phyloP scores from a whole-genome alignment of 345 rosid genomes.

The Linum lewisii region DNA sequence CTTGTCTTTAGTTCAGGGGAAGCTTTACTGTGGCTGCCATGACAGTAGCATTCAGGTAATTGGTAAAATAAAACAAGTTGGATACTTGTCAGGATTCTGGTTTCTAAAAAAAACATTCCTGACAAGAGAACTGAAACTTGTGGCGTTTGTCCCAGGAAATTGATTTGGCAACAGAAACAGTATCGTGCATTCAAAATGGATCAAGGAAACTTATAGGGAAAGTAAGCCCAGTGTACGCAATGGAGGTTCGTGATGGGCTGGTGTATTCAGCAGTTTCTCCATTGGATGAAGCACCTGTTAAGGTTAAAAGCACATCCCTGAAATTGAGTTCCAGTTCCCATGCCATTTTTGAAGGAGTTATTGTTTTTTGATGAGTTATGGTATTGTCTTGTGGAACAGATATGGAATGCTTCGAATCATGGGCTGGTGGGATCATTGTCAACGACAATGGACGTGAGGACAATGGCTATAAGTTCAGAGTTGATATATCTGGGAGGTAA shows the following conservation, averaged over 20 bases:
- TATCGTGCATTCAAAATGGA: slow-evolving; percentile 43
- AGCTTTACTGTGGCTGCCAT: slow-evolving; percentile 61
- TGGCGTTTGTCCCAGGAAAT: slow-evolving; percentile 34
- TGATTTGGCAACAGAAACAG: slow-evolving; percentile 58
- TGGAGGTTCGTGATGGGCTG: slow-evolving; percentile 40
- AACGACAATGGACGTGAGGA: slow-evolving; percentile 34
- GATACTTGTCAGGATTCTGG: background rate
- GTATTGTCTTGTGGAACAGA: slow-evolving; percentile 25
- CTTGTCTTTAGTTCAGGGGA: slow-evolving; percentile 44
- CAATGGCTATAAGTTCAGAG: slow-evolving; percentile 44
- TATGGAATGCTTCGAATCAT: slow-evolving; percentile 43
- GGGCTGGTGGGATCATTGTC: slow-evolving; percentile 35
- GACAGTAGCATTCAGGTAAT: slow-evolving; percentile 61
- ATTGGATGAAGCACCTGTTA: slow-evolving; percentile 47
- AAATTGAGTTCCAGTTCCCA: background rate
- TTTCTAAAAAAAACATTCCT: background rate
- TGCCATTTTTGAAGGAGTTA: background rate
- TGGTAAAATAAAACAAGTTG: background rate
- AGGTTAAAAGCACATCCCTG: slow-evolving; percentile 25
- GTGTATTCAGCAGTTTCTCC: slow-evolving; percentile 48
- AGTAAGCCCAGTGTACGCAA: slow-evolving; percentile 38
- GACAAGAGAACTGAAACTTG: background rate
- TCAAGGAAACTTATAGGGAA: slow-evolving; percentile 49
- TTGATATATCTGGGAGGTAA: slow-evolving; percentile 55
- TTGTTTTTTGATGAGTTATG: slow-evolving; percentile 1